Evolutionary conservation across 768 basidiomycete species (phyloP).

Genomic region (Macrolepiota fuliginosa): DNA sequence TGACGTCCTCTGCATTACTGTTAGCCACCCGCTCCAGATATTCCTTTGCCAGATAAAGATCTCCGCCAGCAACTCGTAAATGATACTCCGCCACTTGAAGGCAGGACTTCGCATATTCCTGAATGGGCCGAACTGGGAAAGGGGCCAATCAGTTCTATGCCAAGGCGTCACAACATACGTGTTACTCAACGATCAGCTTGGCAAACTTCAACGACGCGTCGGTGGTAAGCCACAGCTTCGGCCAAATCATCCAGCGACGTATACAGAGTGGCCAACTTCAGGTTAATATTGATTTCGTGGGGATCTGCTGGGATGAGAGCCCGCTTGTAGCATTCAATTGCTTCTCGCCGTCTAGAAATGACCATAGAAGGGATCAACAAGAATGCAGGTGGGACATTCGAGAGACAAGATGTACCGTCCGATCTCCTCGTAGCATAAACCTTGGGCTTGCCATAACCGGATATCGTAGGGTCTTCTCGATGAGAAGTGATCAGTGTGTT

Average conservation of each 20-base stretch:
- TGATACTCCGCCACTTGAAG: conserved; percentile 83
- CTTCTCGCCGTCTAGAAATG: conserved; percentile 69
- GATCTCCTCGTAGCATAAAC: conserved; percentile 90
- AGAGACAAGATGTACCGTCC: conserved; percentile 50
- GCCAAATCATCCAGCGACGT: conserved; percentile 60
- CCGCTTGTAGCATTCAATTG: conserved; percentile 88
- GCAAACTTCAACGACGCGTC: conserved; percentile 73
- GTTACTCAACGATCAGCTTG: conserved; percentile 52
- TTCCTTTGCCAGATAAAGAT: conserved; percentile 67
- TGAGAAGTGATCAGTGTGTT: not conserved
- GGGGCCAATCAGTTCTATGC: conserved; percentile 23
- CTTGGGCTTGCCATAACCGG: conserved; percentile 94
- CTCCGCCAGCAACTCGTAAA: conserved; percentile 56
- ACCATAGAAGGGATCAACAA: not conserved
- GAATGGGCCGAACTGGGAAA: conserved; percentile 58
- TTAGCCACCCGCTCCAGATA: conserved; percentile 71
- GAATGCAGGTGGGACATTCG: not conserved
- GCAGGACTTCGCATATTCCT: conserved; percentile 82
- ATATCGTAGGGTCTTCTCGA: conserved; percentile 84
- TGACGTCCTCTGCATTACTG: conserved; percentile 83
- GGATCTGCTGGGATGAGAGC: conserved; percentile 82
- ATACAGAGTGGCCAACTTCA: conserved; percentile 74
- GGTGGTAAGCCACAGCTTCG: conserved; percentile 78
- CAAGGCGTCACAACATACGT: conserved; percentile 18
- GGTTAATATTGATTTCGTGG: conserved; percentile 68